Base-by-base conservation (phyloP, 192 early-diverging fungal genomes). In the Mortierella alpina region DNA sequence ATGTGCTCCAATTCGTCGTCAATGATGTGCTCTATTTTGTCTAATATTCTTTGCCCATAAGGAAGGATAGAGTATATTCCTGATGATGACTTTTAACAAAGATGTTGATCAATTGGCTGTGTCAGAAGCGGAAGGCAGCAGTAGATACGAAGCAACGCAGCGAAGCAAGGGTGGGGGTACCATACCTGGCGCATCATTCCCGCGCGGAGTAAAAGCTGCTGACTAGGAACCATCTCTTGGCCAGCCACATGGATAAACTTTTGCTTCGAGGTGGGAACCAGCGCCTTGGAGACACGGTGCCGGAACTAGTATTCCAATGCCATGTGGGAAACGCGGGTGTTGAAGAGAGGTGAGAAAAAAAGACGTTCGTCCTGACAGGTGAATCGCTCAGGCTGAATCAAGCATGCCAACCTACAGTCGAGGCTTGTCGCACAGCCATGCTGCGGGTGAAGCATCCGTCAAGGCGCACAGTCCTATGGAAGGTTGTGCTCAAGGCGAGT, bases 51-150 rank as follows among this genome's bases (percentile, higher is more conserved):
- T 51, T 95, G 85, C 1, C 90, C 96, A 46, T 94, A 74, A n/a
- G 96, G 96, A 52, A 98, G 80, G 6, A 96, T 85, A 2, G 89
- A 90, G 84, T 91, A 97, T 23, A 96, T 90, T 3, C 96, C 96
- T 13, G 95, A 86, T 0, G 92, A 91, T 0, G 95, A 95, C 91
- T 94, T 70, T 13, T 22, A 18, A 50, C 45, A 61, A 45, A 58
- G 15, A 22, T 57, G 0, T 15, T 23, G 12, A 47, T 53, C 20
- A 48, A 20, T 42, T 41, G 22, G 39, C 22, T 61, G 47, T 70
- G 22, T 48, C 20, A 60, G 9, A 39, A 61, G 54, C 41, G 46
- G 64, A 66, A 41, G 20, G 47, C 17, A 14, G 18, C 40, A 41
- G 7, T 20, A 53, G 31, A 31, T 31, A 31, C 31, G 31, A 31